Evolutionary conservation across 1,139 yeast species (phyloP).

Genomic region (Diutina neorugosa): DNA sequence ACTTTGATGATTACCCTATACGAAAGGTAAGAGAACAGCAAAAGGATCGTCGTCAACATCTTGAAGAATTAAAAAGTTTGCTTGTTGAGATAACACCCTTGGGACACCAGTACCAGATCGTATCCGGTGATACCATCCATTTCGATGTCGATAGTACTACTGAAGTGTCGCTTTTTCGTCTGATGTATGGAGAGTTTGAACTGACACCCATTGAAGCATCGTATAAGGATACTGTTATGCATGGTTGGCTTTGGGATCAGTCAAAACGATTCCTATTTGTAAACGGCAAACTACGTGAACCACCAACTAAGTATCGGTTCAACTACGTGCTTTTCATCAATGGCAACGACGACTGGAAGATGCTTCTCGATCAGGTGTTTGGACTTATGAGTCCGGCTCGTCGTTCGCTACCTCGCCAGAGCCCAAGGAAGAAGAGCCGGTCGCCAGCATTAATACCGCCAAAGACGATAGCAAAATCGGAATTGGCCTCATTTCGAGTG

Average conservation of each 20-base stretch:
- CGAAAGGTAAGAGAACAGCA: not conserved
- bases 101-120: not conserved
- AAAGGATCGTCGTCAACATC: not conserved
- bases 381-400: not conserved
- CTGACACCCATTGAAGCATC: not conserved
- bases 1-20: not conserved
- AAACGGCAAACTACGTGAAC: not conserved
- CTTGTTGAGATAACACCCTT: not conserved
- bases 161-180: not conserved
- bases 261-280: not conserved
- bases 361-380: not conserved
- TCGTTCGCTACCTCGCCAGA: not conserved
- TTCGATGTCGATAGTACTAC: not conserved
- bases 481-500: conserved; percentile 7
- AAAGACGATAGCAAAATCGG: not conserved
- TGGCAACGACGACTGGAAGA: not conserved
- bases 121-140: not conserved
- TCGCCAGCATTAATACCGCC: not conserved
- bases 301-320: not conserved
- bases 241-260: not conserved
- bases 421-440: not conserved
- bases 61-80: not conserved
- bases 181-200: not conserved
- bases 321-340: not conserved
- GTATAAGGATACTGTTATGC: not conserved